Evolutionary conservation across 441 rosid genomes (phyloP), one percentile per base, ranked within the genome.

Genomic region (Geranium incanum): DNA sequence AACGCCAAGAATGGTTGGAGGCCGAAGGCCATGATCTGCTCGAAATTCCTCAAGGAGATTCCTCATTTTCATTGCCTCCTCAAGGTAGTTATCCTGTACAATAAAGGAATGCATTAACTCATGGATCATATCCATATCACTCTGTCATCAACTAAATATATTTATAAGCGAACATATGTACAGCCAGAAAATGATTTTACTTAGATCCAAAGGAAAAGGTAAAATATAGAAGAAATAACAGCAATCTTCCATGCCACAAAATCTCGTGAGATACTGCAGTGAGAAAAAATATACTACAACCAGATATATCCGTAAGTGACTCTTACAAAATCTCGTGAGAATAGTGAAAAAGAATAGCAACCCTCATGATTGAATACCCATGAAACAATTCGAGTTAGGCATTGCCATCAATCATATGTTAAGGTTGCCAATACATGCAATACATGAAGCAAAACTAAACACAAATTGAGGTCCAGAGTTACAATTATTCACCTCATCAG

Each of bases 11-110:
- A 95, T 95, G 18, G 97, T 91, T 75, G 99, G 89, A 75, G 90
- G 84, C 71, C 82, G 95, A 78, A 89, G 85, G 39, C 99, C 99
- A 79, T 95, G 97, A 82, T 90, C 87, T 66, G 77, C 36, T 60
- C 86, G 83, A 65, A 95, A 95, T 79, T 93, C 98, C 78, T 93
- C 98, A 68, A 95, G 86, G 71, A 95, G 97, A 84, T 95, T 95
- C 80, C 99, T 85, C 97, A 93, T 86, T 83, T 95, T 95, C 81
- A 95, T 78, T 67, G 99, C 99, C 81, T 95, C 99, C 82, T 95
- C 99, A 80, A 95, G 93, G 79, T 95, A 93, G 80, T 95, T 95
- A 79, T 95, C 99, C 99, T 71, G 66, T 70, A 65, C 60, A 4
- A 69, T 36, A 18, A 70, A 15, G 59, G 28, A 37, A 74, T 15